These are phyloP conservation scores for Jacaranda copaia DNA, from an alignment of 257 asterid genomes.

Conservation along the genomic window DNA sequence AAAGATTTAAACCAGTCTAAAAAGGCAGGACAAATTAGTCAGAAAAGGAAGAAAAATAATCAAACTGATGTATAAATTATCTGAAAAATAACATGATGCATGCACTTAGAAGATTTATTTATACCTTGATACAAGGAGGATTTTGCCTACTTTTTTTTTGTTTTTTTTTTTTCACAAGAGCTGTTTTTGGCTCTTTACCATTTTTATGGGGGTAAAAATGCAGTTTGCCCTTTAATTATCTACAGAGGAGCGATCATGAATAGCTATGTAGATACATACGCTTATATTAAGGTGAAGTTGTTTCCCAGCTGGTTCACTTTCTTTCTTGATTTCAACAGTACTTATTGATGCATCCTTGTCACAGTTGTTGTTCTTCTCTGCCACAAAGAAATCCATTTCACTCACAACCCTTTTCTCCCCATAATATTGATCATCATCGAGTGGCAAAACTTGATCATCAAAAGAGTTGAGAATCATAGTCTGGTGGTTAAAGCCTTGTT, in stretches of 20 bases:
- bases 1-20: conserved; percentile 50
- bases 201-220: too few species aligned
- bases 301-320: neutral
- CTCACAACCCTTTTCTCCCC: conserved; percentile 32
- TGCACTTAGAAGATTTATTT: neutral
- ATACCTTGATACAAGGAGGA: neutral
- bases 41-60: neutral
- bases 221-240: too few species aligned
- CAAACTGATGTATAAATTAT: too few species aligned
- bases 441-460: conserved; percentile 33
- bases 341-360: neutral
- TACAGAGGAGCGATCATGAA: too few species aligned
- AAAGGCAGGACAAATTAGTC: neutral
- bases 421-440: neutral
- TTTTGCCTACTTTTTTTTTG: too few species aligned
- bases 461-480: conserved; percentile 44
- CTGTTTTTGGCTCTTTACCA: too few species aligned
- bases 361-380: conserved; percentile 11
- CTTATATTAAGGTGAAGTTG: conserved; percentile 30
- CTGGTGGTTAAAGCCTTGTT: conserved; percentile 24
- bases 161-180: too few species aligned
- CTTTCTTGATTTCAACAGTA: conserved; percentile 16
- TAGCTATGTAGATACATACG: conserved; percentile 14
- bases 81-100: neutral
- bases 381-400: conserved; percentile 56